Evolutionary conservation across 148 eudicot genomes (phyloP).

Genomic region (Persicaria maculosa): DNA sequence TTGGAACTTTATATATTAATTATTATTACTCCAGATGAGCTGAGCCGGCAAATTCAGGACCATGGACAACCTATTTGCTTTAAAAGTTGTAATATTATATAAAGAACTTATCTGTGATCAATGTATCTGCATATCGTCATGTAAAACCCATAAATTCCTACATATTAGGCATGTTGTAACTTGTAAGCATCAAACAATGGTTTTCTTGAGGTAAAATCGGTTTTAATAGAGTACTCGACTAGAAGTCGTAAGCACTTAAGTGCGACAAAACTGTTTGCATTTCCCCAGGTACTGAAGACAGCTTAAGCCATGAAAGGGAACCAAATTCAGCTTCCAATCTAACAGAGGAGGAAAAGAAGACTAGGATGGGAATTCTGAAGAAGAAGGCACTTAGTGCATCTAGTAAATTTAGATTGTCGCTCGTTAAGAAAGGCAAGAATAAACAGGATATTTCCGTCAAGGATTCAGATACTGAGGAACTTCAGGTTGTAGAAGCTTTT

Average conservation of each 20-base stretch:
- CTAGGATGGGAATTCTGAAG: constrained; percentile 7
- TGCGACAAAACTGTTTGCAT: neutral
- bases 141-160: neutral
- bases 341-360: constrained; percentile 10
- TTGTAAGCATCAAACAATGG: neutral
- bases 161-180: neutral
- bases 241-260: neutral
- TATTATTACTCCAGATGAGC: neutral
- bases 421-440: constrained; percentile 14
- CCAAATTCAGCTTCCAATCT: neutral
- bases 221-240: neutral
- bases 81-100: neutral
- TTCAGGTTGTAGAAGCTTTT: constrained; percentile 12
- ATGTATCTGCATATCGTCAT: neutral
- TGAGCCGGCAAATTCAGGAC: neutral
- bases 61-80: neutral
- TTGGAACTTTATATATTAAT: neutral
- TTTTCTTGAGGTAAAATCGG: neutral
- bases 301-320: neutral
- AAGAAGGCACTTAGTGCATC: constrained; percentile 17
- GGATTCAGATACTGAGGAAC: constrained; percentile 14
- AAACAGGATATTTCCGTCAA: constrained; percentile 4
- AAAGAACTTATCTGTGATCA: neutral
- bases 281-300: constrained; percentile 3
- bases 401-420: constrained; percentile 11